phyloP scores from a whole-genome alignment of 306 rosid species.

The Quercus suber region DNA sequence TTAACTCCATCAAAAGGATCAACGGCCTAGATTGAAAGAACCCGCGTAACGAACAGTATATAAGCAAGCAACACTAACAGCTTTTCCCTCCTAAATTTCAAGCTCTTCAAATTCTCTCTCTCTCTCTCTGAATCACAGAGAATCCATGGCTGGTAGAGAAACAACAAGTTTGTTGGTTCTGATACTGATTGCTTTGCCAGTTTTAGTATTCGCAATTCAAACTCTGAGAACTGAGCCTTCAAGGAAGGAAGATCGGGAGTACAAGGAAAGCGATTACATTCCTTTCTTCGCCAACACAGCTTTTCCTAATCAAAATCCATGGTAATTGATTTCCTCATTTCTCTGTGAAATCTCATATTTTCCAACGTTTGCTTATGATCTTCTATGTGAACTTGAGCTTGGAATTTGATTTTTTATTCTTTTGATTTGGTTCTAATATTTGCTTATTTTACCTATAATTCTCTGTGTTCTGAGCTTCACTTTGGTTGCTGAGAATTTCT shows the following conservation, averaged over 20 bases:
- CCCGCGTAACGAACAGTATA: too few relatives aligned
- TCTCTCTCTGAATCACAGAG: background rate
- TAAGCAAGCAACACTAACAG: too few relatives aligned
- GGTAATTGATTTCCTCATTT: conserved; percentile 3
- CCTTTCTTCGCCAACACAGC: conserved; percentile 27
- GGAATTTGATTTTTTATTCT: too few relatives aligned
- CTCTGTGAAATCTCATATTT: background rate
- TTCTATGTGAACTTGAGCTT: too few relatives aligned
- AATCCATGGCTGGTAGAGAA: conserved; percentile 12
- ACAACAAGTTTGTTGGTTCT: background rate
- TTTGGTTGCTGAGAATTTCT: too few relatives aligned
- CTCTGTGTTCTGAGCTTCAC: too few relatives aligned
- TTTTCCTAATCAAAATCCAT: background rate
- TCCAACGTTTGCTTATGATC: too few relatives aligned
- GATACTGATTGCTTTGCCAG: conserved; percentile 2
- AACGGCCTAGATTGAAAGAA: too few relatives aligned
- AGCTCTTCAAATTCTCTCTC: background rate
- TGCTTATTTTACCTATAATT: too few relatives aligned
- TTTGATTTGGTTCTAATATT: too few relatives aligned
- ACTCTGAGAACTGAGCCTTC: background rate
- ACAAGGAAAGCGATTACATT: conserved; percentile 5
- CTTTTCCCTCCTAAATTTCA: conserved; percentile 6
- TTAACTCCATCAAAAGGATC: too few relatives aligned
- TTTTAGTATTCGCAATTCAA: background rate
- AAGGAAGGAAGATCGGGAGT: background rate